Percentiles rank a stretch among this genome's conserved stretches.
These are phyloP conservation scores for Elongisporangium undulatum DNA, from an alignment of 352 stramenopile genomes.

Conservation along the genomic window DNA sequence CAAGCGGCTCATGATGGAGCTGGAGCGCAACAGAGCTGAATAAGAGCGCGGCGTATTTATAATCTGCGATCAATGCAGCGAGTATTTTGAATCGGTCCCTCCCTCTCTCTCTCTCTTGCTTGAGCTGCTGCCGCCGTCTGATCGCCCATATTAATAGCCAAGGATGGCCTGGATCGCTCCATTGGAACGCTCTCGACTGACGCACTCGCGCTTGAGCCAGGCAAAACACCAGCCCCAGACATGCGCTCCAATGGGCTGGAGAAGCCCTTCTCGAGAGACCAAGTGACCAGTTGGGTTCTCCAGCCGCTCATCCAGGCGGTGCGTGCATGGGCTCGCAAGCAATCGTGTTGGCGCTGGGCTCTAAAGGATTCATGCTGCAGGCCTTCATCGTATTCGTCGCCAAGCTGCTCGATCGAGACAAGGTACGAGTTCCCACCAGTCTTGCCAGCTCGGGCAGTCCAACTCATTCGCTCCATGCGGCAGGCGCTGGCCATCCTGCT, in stretches of 20 bases:
- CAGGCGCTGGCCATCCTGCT: slow-evolving; percentile 66
- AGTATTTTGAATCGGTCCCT: neutral
- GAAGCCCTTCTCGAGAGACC: slow-evolving; percentile 72
- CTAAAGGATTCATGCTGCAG: slow-evolving; percentile 15
- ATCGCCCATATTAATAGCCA: neutral
- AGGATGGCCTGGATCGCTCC: too few species aligned
- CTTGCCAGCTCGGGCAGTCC: neutral
- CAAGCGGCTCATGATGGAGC: slow-evolving; percentile 40
- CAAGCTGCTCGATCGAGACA: slow-evolving; percentile 43
- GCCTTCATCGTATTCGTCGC: slow-evolving; percentile 64
- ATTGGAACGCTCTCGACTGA: neutral
- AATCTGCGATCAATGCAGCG: slow-evolving; percentile 7
- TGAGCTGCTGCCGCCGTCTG: neutral
- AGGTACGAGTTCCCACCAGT: slow-evolving; percentile 20
- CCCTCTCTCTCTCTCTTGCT: slow-evolving; percentile 2
- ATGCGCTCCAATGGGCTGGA: slow-evolving; percentile 75
- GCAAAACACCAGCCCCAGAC: neutral
- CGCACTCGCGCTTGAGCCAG: neutral
- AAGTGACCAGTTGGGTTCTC: slow-evolving; percentile 72
- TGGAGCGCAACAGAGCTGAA: slow-evolving; percentile 38
- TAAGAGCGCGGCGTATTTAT: slow-evolving; percentile 17
- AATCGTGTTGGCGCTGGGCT: neutral
- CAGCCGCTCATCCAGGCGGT: slow-evolving; percentile 71
- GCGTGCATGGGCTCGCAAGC: slow-evolving; percentile 6
- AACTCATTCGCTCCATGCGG: neutral